Evolutionary conservation across 2,329 filamentous ascomycete species (phyloP), one percentile per base, ranked within the genome.

Genomic region (Ophiostoma triangulosporum): DNA sequence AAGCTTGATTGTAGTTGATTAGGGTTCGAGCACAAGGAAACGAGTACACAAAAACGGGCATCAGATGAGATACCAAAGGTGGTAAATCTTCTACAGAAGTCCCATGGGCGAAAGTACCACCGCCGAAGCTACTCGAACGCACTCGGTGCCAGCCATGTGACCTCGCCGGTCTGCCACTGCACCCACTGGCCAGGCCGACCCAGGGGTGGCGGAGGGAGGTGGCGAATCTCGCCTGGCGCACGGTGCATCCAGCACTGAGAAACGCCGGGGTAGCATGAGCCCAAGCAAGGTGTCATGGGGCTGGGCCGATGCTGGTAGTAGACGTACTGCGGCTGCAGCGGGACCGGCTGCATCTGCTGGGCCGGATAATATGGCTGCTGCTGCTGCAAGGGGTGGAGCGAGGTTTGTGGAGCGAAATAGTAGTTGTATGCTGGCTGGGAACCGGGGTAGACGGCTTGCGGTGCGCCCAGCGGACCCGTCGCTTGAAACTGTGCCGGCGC

Each of bases 111-210:
- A n/a, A n/a, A n/a, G n/a, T n/a, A n/a, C n/a, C n/a, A n/a, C n/a
- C n/a, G n/a, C n/a, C n/a, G n/a, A 71, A 73, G 0, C 66, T 78
- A 1, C 67, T 75, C 77, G 4, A 46, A n/a, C 3, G 26, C 26
- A 11, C 24, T 6, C 4, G 43, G 43, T 57, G 72, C 70, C 15
- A 76, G 70, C 61, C 78, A 78, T 74, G 73, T 77, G 35, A 65
- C 66, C 43, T 78, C 72, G 64, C 68, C 74, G 0, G 64, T 77
- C 4, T 46, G 43, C 43, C 43, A 46, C 43, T 46, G 43, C 26
- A 46, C 43, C 53, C 55, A 58, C 32, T 58, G 57, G 1, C 54
- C 54, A 1, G 54, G 56, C 2, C 57, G 48, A 0, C 57, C 54
- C 1, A 49, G 48, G 6, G 54, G 46, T 2, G 57, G 56, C 11